Evolutionary conservation across 257 asterid genomes (phyloP), one percentile per base, ranked within the genome.

Genomic region (Solanum raphanifolium): DNA sequence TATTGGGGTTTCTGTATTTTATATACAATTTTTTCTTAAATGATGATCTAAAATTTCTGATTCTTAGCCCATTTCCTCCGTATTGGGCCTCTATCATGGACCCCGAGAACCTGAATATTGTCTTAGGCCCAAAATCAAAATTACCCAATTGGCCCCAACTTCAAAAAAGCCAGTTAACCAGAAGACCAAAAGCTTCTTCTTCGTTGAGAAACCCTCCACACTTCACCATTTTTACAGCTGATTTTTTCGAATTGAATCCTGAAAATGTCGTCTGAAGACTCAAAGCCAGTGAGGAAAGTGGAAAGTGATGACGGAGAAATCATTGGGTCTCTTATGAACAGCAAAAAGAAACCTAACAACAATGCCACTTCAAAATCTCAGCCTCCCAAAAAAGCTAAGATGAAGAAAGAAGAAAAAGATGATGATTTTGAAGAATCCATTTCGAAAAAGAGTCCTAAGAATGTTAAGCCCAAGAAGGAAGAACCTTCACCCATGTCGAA

Each of bases 351-450:
- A 86, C 88, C 66, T 79, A 87, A 52, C 87, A 89, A 58, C 88
- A 91, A 89, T 92, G 92, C 75, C 48, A 58, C 79, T 34, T 86
- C 89, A 34, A 91, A 89, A 88, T 92, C 92, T 84, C 88, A 74
- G 86, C 83, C 85, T 9, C n/a, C 88, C 72, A 91, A 88, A 86
- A 86, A 21, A 12, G 55, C 38, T 13, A 91, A 86, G 78, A 73
- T 84, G 87, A 92, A 91, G 74, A 91, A 92, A 89, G 95, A 93
- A 88, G 97, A 92, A 86, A 68, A 23, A 0, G 92, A 90, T 52
- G 95, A 94, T 7, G 93, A 90, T 90, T 93, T 72, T 71, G 94
- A 93, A 55, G 87, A 88, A 34, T 88, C 91, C 66, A 18, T 88
- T 75, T 62, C 91, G 2, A 86, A 27, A 38, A 89, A 62, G 29